These are phyloP conservation scores for Dionaea muscipula DNA, from an alignment of 179 eudicot species.

Conservation along the genomic window DNA sequence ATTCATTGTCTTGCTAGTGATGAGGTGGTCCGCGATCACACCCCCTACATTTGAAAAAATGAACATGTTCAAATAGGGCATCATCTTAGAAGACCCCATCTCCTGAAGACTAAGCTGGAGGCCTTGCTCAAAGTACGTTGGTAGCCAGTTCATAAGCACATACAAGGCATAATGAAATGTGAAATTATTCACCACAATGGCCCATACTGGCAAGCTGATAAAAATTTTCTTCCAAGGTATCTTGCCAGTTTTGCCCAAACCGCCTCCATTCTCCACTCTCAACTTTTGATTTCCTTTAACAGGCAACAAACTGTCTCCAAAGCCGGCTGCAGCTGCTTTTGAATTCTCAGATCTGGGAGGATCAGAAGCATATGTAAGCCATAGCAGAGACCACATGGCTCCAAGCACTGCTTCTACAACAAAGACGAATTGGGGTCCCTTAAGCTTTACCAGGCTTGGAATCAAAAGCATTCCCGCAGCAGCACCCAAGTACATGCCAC, in stretches of 20 bases:
- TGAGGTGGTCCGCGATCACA: constrained; percentile 65
- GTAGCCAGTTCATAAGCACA: constrained; percentile 94
- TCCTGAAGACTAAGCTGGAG: constrained; percentile 81
- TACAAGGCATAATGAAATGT: constrained; percentile 87
- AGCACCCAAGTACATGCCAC: constrained; percentile 93
- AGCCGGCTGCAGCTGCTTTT: constrained; percentile 84
- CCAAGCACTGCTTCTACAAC: constrained; percentile 71
- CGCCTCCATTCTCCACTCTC: constrained; percentile 45
- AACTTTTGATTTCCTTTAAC: constrained; percentile 36
- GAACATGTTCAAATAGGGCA: constrained; percentile 90
- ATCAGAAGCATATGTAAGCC: constrained; percentile 65
- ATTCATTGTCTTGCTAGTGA: constrained; percentile 53
- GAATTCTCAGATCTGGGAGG: constrained; percentile 86
- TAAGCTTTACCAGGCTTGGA: constrained; percentile 53
- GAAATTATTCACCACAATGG: constrained; percentile 82
- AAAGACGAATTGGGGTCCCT: constrained; percentile 70
- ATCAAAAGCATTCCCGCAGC: constrained; percentile 77
- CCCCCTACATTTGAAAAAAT: constrained; percentile 71
- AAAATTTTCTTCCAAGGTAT: constrained; percentile 77
- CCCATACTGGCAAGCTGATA: constrained; percentile 78
- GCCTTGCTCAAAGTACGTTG: constrained; percentile 83
- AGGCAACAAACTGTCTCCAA: constrained; percentile 65
- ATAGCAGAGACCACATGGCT: constrained; percentile 62
- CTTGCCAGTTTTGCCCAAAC: constrained; percentile 24
- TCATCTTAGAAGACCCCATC: constrained; percentile 96